A percentile compares a stretch with the other conserved stretches of the same genome.
These are phyloP conservation scores for Amoebophrya sp. DNA, from an alignment of 169 alveolate species.

Conservation along the genomic window DNA sequence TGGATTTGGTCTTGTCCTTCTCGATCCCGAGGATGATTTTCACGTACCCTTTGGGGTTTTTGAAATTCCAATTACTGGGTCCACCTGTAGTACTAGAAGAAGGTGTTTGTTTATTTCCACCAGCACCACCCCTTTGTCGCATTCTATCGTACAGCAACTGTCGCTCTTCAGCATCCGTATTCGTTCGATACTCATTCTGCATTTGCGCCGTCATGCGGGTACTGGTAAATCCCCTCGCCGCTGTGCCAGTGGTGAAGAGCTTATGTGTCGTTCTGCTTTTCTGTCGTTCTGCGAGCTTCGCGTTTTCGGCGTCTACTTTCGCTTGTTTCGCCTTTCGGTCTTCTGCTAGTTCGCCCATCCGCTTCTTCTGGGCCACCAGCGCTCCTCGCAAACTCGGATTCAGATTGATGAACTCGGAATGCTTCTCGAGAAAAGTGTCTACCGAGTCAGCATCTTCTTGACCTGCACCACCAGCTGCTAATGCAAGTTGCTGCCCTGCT, in stretches of 20 bases:
- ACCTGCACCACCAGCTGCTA: not conserved
- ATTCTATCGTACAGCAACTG: not conserved
- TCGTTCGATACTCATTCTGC: not conserved
- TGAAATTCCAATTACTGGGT: too few relatives aligned
- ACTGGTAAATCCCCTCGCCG: not conserved
- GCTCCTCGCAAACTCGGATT: not conserved
- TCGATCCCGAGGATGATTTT: not conserved
- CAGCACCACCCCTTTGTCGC: not conserved
- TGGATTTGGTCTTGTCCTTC: not conserved
- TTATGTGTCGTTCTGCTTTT: not conserved
- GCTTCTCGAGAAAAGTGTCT: not conserved
- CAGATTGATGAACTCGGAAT: not conserved
- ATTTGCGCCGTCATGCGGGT: not conserved
- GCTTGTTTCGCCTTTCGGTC: not conserved
- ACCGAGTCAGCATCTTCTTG: not conserved
- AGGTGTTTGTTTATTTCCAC: too few relatives aligned
- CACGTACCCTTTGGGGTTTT: not conserved
- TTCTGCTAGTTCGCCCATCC: not conserved
- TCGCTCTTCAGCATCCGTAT: not conserved
- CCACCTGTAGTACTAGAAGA: too few relatives aligned
- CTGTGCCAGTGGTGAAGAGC: not conserved
- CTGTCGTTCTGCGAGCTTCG: not conserved
- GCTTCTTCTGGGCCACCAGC: constrained; percentile 13
- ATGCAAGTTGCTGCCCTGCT: too few relatives aligned
- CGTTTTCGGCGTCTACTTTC: not conserved